These are phyloP conservation scores for Silene coronaria DNA, from an alignment of 179 eudicot genomes.

Conservation along the genomic window DNA sequence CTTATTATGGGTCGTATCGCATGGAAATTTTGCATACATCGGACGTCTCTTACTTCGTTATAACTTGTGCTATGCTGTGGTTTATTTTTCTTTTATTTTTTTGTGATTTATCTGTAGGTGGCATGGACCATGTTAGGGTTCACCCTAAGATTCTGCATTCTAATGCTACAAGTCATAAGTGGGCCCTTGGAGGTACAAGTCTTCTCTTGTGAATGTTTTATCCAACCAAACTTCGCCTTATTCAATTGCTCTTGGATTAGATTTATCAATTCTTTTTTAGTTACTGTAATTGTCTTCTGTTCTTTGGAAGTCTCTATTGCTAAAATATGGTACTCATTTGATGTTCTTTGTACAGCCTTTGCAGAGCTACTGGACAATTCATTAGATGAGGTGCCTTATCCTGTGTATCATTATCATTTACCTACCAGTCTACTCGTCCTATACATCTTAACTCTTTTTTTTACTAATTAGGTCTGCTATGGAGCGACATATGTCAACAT, in stretches of 20 bases:
- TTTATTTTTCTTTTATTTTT: neutral
- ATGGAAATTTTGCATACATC: no score
- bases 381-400: slow-evolving; percentile 66
- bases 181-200: slow-evolving; percentile 92
- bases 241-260: neutral
- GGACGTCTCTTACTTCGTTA: neutral
- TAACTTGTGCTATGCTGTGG: neutral
- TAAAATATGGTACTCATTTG: neutral
- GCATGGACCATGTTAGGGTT: slow-evolving; percentile 98
- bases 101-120: slow-evolving; percentile 45
- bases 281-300: neutral
- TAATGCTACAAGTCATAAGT: slow-evolving; percentile 97
- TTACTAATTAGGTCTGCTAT: slow-evolving; percentile 50
- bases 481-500: slow-evolving; percentile 84
- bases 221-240: neutral
- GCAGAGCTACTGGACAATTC: slow-evolving; percentile 93
- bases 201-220: slow-evolving; percentile 6
- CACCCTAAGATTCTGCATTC: slow-evolving; percentile 96
- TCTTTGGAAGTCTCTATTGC: neutral
- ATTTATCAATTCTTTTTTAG: neutral
- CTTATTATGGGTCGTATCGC: no score
- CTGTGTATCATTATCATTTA: neutral
- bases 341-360: slow-evolving; percentile 49
- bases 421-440: neutral
- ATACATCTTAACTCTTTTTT: neutral